Evolutionary conservation across 2,329 filamentous ascomycete genomes (phyloP), one percentile per base, ranked within the genome.

Genomic region (Lasiodiplodia theobromae): DNA sequence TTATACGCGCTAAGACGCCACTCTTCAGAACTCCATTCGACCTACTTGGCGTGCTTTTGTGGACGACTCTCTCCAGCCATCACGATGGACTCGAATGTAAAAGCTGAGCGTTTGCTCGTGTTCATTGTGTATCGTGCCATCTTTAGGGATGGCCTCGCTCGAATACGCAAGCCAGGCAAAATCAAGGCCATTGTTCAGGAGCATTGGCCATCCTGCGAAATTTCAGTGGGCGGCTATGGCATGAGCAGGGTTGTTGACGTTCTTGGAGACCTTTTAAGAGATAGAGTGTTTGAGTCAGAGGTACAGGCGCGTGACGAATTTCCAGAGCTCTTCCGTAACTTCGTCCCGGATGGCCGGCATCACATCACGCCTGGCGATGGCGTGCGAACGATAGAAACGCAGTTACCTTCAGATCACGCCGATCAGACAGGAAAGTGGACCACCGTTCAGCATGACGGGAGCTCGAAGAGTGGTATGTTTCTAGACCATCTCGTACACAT

Each of bases 211-310:
- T 11, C 6, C 25, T 56, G 28, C 52, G 28, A 56, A 56, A 56
- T 7, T n/a, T 56, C 28, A 56, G 25, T 56, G 12, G 52, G 52
- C 12, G 25, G 18, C 37, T 56, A 18, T 56, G 18, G 25, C 52
- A 56, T 56, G n/a, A 8, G 25, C 14, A 56, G n/a, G 52, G 28
- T 56, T 34, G 52, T 56, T n/a, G 25, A 56, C 21, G 37, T 56
- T 37, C 52, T 56, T 6, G 18, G 52, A 56, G 25, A 56, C 16
- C 52, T 56, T 28, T 28, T 56, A 14, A 56, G 12, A 28, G 16
- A 3, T 56, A 14, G 28, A 56, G 52, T 56, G 52, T 56, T 56
- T 18, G 52, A 56, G 52, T 56, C 52, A 56, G 52, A 56, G 11
- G 25, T 28, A 34, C 52, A n/a, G 5, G 52, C 52, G 18, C 52